These are phyloP conservation scores for Gamsiella multidivaricata DNA, from an alignment of 192 early-diverging fungal species.

Conservation along the genomic window DNA sequence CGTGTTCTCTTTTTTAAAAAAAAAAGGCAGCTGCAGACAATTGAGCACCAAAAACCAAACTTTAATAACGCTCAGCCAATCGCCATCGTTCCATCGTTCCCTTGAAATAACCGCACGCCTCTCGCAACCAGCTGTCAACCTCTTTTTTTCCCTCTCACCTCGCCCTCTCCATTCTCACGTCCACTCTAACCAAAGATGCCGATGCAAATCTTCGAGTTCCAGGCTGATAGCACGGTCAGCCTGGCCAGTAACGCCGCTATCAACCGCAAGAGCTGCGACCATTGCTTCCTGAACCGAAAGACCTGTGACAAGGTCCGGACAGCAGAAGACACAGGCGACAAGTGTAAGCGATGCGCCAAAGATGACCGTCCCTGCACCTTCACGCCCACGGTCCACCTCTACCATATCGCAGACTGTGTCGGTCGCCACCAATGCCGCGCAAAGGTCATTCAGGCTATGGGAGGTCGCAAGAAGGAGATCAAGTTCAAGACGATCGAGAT, in stretches of 20 bases:
- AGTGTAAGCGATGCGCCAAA: constrained; percentile 50
- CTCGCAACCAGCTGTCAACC: background rate
- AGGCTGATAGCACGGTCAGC: constrained; percentile 47
- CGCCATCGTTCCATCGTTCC: background rate
- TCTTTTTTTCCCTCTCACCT: too few species aligned
- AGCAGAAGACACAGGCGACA: constrained; percentile 29
- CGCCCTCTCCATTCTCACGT: too few species aligned
- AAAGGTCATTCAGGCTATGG: constrained; percentile 54
- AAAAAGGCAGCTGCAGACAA: too few species aligned
- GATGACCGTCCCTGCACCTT: constrained; percentile 49
- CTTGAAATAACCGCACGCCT: background rate
- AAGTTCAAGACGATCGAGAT: constrained; percentile 54
- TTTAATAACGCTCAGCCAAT: constrained; percentile 1
- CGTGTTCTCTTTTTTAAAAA: too few species aligned
- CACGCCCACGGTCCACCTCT: constrained; percentile 47
- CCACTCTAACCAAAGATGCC: constrained; percentile 28
- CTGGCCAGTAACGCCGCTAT: constrained; percentile 47
- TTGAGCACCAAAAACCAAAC: background rate
- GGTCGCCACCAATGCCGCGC: constrained; percentile 52
- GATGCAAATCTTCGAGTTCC: constrained; percentile 54
- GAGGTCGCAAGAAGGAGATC: constrained; percentile 52
- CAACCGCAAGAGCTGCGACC: constrained; percentile 52
- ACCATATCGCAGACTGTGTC: constrained; percentile 53
- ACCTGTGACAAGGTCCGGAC: constrained; percentile 52
- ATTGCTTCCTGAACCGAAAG: constrained; percentile 52